A percentile compares a stretch with the other conserved stretches of the same genome.
Evolutionary conservation across 176 grass and related monocot genomes (phyloP).

Genomic region (Areca catechu): DNA sequence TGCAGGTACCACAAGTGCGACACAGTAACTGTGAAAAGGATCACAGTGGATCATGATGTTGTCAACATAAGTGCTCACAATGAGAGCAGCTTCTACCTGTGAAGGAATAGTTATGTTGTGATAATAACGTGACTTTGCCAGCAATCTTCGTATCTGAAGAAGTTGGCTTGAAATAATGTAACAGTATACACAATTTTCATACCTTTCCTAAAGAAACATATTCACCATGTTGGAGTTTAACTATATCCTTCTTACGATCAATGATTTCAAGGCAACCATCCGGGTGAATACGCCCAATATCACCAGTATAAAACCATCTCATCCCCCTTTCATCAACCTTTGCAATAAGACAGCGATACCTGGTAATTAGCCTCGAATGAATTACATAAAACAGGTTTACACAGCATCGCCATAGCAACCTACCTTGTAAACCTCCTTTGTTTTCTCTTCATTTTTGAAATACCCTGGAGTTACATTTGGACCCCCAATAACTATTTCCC

Average conservation of each 20-base stretch:
- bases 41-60: constrained; percentile 86
- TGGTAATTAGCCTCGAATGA: constrained; percentile 5
- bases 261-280: constrained; percentile 93
- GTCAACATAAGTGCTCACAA: constrained; percentile 62
- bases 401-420: not conserved
- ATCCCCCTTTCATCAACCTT: constrained; percentile 80
- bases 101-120: constrained; percentile 3
- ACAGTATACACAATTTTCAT: too few relatives aligned
- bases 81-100: constrained; percentile 71
- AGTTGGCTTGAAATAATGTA: too few relatives aligned
- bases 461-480: constrained; percentile 85
- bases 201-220: constrained; percentile 97
- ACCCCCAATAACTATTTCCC: constrained; percentile 88
- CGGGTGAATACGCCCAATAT: constrained; percentile 72
- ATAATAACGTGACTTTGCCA: too few relatives aligned
- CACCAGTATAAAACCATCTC: constrained; percentile 91
- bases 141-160: too few relatives aligned
- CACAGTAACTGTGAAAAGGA: constrained; percentile 70
- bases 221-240: constrained; percentile 98
- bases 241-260: constrained; percentile 93
- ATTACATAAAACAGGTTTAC: not conserved
- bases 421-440: constrained; percentile 92
- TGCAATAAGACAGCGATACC: constrained; percentile 6
- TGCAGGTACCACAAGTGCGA: constrained; percentile 53
- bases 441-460: constrained; percentile 88